Evolutionary conservation across 257 asterid genomes (phyloP), one percentile per base, ranked within the genome.

Genomic region (Solanum dulcamara): DNA sequence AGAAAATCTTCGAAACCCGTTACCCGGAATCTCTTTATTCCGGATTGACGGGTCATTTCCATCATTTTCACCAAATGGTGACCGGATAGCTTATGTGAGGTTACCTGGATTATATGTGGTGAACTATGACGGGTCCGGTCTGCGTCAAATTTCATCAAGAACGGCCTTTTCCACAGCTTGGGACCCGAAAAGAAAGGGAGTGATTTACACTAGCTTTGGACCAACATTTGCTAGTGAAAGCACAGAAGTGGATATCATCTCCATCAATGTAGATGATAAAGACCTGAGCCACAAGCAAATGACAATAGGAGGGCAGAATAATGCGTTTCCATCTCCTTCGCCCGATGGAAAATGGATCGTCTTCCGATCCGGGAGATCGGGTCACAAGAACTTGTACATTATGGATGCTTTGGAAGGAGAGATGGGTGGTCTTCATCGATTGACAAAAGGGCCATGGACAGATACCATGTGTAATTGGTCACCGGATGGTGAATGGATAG

Each of bases 401-500:
- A 94, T 96, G 99, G 98, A 96, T 62, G 95, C 98, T 7, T 40
- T 92, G 71, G 75, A 92, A 1, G 99, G 99, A 26, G 99, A 96
- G 86, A 24, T 53, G n/a, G 92, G 88, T 8, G 91, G 93, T 80
- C 91, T 96, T 12, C 42, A 85, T 59, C 86, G 88, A 87, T 86
- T 96, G 35, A 93, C 98, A 0, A 91, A 91, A 11, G 98, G 98
- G 10, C 88, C 97, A 0, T 96, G 99, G 98, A 87, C 94, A 0
- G 99, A 96, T 84, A 96, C 99, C 2, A 96, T 96, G 99, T 88
- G 97, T 75, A 96, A 89, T 67, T 96, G 99, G 99, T 96, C 99
- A 0, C 99, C 98, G 0, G 91, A 93, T 59, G 98, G 96, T 0
- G 93, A 96, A 35, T 94, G 99, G 99, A 96, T 96, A 0, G 94